A percentile compares a stretch with the other conserved stretches of the same genome.
Evolutionary conservation across 306 rosid species (phyloP).

Genomic region (Morella rubra): DNA sequence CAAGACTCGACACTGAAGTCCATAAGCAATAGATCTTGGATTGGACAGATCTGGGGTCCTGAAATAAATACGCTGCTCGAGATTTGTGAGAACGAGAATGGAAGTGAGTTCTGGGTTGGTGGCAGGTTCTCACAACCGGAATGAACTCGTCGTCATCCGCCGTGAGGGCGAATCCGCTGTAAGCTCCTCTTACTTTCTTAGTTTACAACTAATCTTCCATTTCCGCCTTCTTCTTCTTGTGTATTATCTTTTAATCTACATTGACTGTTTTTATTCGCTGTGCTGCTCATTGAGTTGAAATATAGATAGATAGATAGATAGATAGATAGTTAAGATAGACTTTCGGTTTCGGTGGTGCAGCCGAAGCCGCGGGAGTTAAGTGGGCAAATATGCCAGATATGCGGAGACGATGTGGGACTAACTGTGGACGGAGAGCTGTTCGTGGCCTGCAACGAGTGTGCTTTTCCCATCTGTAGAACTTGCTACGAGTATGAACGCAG

Average conservation of each 20-base stretch:
- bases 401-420: slow-evolving; percentile 58
- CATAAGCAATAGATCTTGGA: neutral
- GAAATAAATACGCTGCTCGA: neutral
- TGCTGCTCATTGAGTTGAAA: neutral
- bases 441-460: slow-evolving; percentile 80
- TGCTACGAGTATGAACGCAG: slow-evolving; percentile 72
- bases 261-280: no score
- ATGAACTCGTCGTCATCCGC: slow-evolving; percentile 57
- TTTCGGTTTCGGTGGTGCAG: slow-evolving; percentile 30
- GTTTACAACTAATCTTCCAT: neutral
- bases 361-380: slow-evolving; percentile 22
- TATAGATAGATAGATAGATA: neutral
- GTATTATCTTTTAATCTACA: neutral
- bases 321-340: neutral
- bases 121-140: slow-evolving; percentile 66
- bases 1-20: neutral
- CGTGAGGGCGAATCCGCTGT: slow-evolving; percentile 51
- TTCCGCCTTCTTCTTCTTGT: no score
- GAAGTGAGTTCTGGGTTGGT: slow-evolving; percentile 52
- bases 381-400: slow-evolving; percentile 50
- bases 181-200: slow-evolving; percentile 13
- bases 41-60: neutral
- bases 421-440: slow-evolving; percentile 55
- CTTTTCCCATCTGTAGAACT: slow-evolving; percentile 64
- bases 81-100: slow-evolving; percentile 29